A percentile compares a stretch with the other conserved stretches of the same genome.
Conservation (phyloP, 768 basidiomycete genomes). For the Suillus variegatus region DNA sequence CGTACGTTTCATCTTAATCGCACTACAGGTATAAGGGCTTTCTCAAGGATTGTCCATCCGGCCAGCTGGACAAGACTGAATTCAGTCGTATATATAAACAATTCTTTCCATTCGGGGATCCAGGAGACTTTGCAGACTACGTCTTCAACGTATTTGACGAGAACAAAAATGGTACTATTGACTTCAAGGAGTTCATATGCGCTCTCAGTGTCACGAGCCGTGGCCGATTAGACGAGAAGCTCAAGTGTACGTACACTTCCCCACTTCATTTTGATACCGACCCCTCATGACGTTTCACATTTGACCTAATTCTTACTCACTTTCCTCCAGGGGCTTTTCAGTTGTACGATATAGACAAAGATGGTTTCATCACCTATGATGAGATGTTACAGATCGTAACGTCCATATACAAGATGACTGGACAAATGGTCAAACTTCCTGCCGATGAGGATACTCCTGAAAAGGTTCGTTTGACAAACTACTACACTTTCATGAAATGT, state of each 20-base stretch:
- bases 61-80: slow-evolving; percentile 92
- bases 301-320: slow-evolving; percentile 18
- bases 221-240: slow-evolving; percentile 94
- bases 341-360: slow-evolving; percentile 97
- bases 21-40: slow-evolving; percentile 93
- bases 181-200: slow-evolving; percentile 99
- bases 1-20: slow-evolving; percentile 12
- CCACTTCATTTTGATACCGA: slow-evolving; percentile 8
- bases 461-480: slow-evolving; percentile 57
- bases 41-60: slow-evolving; percentile 97
- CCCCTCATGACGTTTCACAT: neutral
- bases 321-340: slow-evolving; percentile 91
- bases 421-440: slow-evolving; percentile 98
- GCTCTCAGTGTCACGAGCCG: slow-evolving; percentile 94
- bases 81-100: slow-evolving; percentile 99
- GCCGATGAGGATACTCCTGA: slow-evolving; percentile 99
- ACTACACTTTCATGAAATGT: slow-evolving; percentile 14
- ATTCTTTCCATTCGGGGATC: slow-evolving; percentile 99
- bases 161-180: slow-evolving; percentile 95
- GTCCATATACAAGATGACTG: slow-evolving; percentile 99
- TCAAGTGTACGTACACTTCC: slow-evolving; percentile 74
- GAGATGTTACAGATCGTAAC: slow-evolving; percentile 99
- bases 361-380: slow-evolving; percentile 96
- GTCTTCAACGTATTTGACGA: slow-evolving; percentile 98
- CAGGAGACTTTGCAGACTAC: slow-evolving; percentile 94